Base-by-base conservation (phyloP, 1,139 yeast genomes). In the Yamadazyma dushanensis region DNA sequence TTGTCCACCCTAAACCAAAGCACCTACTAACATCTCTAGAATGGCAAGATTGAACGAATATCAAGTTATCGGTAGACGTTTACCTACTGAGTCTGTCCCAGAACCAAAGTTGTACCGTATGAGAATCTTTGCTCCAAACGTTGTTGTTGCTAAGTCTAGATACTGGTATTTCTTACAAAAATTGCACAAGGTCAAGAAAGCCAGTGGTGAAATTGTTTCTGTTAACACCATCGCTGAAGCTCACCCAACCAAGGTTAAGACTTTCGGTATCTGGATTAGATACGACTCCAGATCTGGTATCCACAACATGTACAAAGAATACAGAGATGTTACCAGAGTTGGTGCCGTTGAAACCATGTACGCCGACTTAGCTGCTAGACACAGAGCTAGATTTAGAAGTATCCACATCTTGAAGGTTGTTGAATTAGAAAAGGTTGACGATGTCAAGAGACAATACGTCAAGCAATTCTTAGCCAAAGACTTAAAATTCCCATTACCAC, bases 231-330 rank as follows among this genome's bases (percentile, higher is more conserved):
- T 94, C 71, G 68, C 83, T 67, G 99, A 92, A 80, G 78, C 90
- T 70, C 88, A 80, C 80, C 98, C 98, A 76, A 87, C 95, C 77
- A 90, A 88, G 82, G 97, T 92, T 68, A 92, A 92, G 92, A 92
- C 90, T 88, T 92, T 89, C 70, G 98, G 97, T 80, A 74, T 94
- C 79, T 92, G 98, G 98, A 84, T 92, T 73, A 90, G 98, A 83
- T 92, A 94, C 88, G 98, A 94, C 73, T 92, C 99, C 58, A 94
- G 98, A 84, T 94, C 98, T 59, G 99, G 99, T 80, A 89, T 96
- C 68, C 98, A 94, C 95, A 92, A 92, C 95, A 92, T 92, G 97
- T 92, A 92, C 97, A 92, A 47, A 43, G 99, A 92, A 82, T 88
- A 89, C 94, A 90, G 98, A 78, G 98, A 92, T 64, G 95, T 90